Evolutionary conservation across 495 filamentous ascomycete species (phyloP).

Genomic region (Extremus antarcticus): DNA sequence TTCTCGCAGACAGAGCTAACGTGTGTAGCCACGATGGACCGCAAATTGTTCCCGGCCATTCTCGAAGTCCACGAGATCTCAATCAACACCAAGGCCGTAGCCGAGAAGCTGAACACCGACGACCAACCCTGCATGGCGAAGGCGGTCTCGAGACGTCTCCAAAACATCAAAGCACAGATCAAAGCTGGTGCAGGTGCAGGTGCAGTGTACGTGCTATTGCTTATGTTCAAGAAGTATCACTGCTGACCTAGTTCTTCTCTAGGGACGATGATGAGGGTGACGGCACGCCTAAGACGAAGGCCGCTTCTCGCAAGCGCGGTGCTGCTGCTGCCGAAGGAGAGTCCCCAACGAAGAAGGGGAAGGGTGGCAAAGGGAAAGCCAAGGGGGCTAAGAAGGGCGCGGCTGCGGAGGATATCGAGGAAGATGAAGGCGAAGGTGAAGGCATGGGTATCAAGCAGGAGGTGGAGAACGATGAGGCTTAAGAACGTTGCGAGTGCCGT

Average conservation of each 20-base stretch:
- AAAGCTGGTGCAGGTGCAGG: background rate
- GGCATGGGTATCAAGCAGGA: background rate
- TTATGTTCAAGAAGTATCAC: background rate
- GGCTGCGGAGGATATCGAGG: no score
- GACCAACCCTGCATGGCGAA: background rate
- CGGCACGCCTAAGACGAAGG: conserved; percentile 26
- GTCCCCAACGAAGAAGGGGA: conserved; percentile 4
- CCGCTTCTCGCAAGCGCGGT: background rate
- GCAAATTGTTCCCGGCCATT: conserved; percentile 16
- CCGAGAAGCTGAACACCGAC: conserved; percentile 6
- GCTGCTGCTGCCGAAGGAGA: background rate
- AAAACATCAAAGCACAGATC: conserved; percentile 6
- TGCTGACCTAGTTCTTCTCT: background rate
- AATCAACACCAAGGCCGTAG: conserved; percentile 7
- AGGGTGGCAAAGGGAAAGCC: background rate
- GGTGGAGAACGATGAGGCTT: background rate
- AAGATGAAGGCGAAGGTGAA: background rate
- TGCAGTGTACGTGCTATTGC: no score
- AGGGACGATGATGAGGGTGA: conserved; percentile 27
- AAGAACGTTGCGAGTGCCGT: background rate
- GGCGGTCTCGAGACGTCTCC: conserved; percentile 4
- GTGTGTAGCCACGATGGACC: conserved; percentile 5
- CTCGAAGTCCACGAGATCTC: conserved; percentile 9
- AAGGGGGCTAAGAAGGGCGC: no score
- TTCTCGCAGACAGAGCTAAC: background rate